Percentiles rank a stretch among this genome's conserved stretches.
phyloP scores from a whole-genome alignment of 2,329 filamentous ascomycete species.

The Myriosclerotinia scirpicola region DNA sequence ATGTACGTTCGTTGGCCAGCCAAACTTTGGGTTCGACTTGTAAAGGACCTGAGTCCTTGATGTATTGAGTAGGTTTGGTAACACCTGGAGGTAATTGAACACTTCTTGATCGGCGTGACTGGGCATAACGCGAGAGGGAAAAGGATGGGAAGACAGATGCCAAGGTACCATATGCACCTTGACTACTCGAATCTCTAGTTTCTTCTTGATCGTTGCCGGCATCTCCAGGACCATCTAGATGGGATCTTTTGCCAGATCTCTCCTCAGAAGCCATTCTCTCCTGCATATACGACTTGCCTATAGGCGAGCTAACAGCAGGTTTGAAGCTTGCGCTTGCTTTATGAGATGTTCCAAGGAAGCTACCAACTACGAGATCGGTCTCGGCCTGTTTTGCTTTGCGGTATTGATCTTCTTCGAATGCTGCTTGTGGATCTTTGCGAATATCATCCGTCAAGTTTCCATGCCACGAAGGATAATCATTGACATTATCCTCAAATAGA shows the following conservation, averaged over 20 bases:
- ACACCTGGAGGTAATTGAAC: constrained; percentile 78
- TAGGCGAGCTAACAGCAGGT: constrained; percentile 63
- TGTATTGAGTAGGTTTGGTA: constrained; percentile 78
- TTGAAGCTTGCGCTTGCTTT: constrained; percentile 51
- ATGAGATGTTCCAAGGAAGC: constrained; percentile 62
- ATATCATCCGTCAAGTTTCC: constrained; percentile 91
- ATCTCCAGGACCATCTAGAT: constrained; percentile 34
- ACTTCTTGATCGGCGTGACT: constrained; percentile 51
- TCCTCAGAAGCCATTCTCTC: constrained; percentile 54
- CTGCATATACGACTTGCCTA: constrained; percentile 63
- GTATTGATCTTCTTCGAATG: constrained; percentile 89
- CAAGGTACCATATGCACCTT: constrained; percentile 55
- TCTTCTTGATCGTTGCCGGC: constrained; percentile 42
- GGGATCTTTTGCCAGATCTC: constrained; percentile 34
- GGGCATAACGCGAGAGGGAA: constrained; percentile 75
- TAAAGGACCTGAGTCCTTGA: constrained; percentile 91
- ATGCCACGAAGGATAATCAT: constrained; percentile 95
- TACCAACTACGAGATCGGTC: constrained; percentile 86
- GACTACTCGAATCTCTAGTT: constrained; percentile 38
- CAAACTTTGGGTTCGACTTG: constrained; percentile 97
- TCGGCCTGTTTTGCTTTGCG: constrained; percentile 77
- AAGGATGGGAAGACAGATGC: constrained; percentile 78
- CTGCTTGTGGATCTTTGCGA: constrained; percentile 83
- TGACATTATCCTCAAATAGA: constrained; percentile 94
- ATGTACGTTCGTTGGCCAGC: constrained; percentile 97